Evolutionary conservation across 805 yeast species (phyloP), one percentile per base, ranked within the genome.

Genomic region (Starmerella kuoi): DNA sequence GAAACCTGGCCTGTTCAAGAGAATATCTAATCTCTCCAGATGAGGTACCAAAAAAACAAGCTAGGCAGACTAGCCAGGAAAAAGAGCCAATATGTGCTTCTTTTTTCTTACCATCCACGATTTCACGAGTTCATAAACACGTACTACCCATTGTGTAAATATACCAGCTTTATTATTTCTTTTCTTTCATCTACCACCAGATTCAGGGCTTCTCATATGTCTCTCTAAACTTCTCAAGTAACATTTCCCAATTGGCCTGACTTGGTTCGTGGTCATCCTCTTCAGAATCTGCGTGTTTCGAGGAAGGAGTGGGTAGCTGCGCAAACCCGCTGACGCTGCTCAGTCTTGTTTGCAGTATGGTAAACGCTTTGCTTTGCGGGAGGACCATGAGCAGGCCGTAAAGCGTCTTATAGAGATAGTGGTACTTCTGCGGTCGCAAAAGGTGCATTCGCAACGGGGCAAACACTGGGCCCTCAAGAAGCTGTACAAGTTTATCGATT

Each of bases 321-420:
- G 63, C 64, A 34, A 64, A 56, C 3, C 61, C 56, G 5, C 64
- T 55, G 18, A 80, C 71, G 28, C 82, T 67, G 38, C 72, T 73
- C 38, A 91, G 66, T 46, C 98, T 68, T 54, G 79, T 82, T 50
- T 79, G 79, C 49, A 91, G 67, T 0, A 82, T 75, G n/a, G 72
- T 76, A 58, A 84, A 91, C 0, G 97, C 94, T 11, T 83, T 72
- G 0, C 95, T 84, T 58, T 91, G 98, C 0, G 98, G 98, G 38
- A 91, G 62, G 4, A 91, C 69, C 98, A 91, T 91, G 45, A 91
- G 65, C 24, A 91, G 71, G 1, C 97, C 98, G 58, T 85, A 91
- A 24, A 91, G 69, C 40, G 95, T 82, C 57, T 85, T 84, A 67
- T 79, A 83, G 26, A 91, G 63, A 54, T 72, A 81, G 1, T 93